These are phyloP conservation scores for Pouteria campechiana DNA, from an alignment of 179 eudicot genomes.

Conservation along the genomic window DNA sequence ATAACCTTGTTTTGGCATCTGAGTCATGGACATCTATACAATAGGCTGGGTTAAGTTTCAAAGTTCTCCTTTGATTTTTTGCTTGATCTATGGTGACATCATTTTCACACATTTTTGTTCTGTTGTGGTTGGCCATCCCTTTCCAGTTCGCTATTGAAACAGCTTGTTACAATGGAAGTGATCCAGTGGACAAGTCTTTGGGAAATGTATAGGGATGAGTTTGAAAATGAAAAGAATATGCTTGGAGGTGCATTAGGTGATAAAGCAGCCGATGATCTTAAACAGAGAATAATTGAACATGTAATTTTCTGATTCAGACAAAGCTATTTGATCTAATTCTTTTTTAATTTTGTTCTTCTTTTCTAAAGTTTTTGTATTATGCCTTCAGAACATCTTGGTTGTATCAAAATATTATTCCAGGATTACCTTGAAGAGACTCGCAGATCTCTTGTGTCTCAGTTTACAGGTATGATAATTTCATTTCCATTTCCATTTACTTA, in stretches of 20 bases:
- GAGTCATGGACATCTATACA: too few species aligned
- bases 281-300: slow-evolving; percentile 88
- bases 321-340: neutral
- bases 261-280: slow-evolving; percentile 89
- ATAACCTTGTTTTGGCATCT: too few species aligned
- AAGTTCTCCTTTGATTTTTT: neutral
- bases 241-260: slow-evolving; percentile 81
- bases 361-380: neutral
- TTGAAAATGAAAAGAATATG: slow-evolving; percentile 73
- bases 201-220: slow-evolving; percentile 73
- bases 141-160: slow-evolving; percentile 62
- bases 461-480: slow-evolving; percentile 71
- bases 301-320: slow-evolving; percentile 26
- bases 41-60: too few species aligned
- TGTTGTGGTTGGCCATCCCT: slow-evolving; percentile 4
- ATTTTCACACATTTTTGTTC: neutral
- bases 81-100: neutral
- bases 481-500: too few species aligned
- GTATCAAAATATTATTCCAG: slow-evolving; percentile 83
- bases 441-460: slow-evolving; percentile 69
- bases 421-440: slow-evolving; percentile 80
- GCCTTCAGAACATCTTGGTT: slow-evolving; percentile 77
- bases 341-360: neutral
- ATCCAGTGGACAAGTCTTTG: slow-evolving; percentile 84
- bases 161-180: slow-evolving; percentile 93